Evolutionary conservation across 164 flowering plant species (phyloP), one percentile per base, ranked within the genome.

Genomic region (Kingdonia uniflora): DNA sequence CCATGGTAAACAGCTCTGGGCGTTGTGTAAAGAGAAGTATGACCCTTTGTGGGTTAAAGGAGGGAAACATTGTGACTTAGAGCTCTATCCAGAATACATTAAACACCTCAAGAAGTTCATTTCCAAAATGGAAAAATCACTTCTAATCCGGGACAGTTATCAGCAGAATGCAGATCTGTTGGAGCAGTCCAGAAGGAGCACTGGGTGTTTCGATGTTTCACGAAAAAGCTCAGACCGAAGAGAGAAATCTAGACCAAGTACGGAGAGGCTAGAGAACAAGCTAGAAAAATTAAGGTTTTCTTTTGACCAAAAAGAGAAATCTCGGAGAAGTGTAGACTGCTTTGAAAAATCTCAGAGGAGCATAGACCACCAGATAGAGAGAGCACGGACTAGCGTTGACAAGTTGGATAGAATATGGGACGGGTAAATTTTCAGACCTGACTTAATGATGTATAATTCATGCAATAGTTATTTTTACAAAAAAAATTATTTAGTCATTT

Each of bases 31-130:
- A 68, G 73, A 76, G 44, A 83, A 80, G 57, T 82, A 83, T 53
- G 96, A 91, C 29, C 98, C 98, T 14, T 68, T 87, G 3, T 91
- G 98, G 96, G 52, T 91, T 61, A 80, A 58, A 52, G 98, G 98
- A 12, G 98, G 98, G 47, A 92, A 92, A 16, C 98, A 91, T 59
- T 85, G 90, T 75, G 82, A 85, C 65, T 88, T 91, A 33, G 96
- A 91, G 72, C 75, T 84, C 52, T 87, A 83, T 59, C 95, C 96
- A 0, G 96, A 85, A 60, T 91, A 73, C 72, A 85, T 91, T 54
- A 83, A 66, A 66, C 92, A 84, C 55, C 67, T 91, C 70, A 87
- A 85, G 73, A 85, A 80, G 57, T 87, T 81, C 67, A 84, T 91
- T 33, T 55, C 73, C 21, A 51, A 70, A 14, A 58, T 85, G 57